Conservation (phyloP, 192 early-diverging fungal genomes). For the Dissophora ornata region DNA sequence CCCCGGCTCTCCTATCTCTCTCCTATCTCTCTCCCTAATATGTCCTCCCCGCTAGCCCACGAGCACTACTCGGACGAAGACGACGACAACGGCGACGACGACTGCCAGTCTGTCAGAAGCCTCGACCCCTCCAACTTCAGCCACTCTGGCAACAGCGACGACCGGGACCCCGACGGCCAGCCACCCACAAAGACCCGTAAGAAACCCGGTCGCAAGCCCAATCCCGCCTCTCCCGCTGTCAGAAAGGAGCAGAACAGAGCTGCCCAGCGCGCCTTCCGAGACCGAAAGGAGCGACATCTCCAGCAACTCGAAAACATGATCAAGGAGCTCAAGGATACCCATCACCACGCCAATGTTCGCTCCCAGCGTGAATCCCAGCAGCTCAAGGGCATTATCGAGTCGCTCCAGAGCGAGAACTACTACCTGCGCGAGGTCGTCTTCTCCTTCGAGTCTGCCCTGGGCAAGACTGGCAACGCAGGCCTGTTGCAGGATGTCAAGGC, state of each 20-base stretch:
- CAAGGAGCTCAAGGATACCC: constrained; percentile 70
- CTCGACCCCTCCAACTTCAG: not conserved
- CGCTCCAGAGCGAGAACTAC: constrained; percentile 56
- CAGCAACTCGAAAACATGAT: constrained; percentile 80
- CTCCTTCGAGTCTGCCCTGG: constrained; percentile 57
- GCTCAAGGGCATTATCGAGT: constrained; percentile 48
- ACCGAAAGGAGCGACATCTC: constrained; percentile 84
- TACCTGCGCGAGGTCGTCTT: constrained; percentile 60
- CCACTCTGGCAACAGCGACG: not conserved
- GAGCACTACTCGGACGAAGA: constrained; percentile 19
- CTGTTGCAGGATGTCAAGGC: constrained; percentile 52
- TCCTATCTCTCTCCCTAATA: not conserved
- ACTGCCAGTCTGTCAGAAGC: constrained; percentile 26
- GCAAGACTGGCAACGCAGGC: constrained; percentile 42
- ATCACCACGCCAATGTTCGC: constrained; percentile 54
- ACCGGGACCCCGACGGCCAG: constrained; percentile 22
- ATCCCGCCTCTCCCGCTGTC: constrained; percentile 67
- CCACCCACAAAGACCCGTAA: constrained; percentile 61
- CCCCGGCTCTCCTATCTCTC: not conserved
- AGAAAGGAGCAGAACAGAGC: constrained; percentile 86
- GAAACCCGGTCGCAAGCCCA: constrained; percentile 68
- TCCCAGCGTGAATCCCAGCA: constrained; percentile 53
- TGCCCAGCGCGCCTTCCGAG: constrained; percentile 90
- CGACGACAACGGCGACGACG: constrained; percentile 18
- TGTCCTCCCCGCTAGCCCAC: not conserved